Conservation (phyloP, 306 rosid species). For the Acacia acuminata region DNA sequence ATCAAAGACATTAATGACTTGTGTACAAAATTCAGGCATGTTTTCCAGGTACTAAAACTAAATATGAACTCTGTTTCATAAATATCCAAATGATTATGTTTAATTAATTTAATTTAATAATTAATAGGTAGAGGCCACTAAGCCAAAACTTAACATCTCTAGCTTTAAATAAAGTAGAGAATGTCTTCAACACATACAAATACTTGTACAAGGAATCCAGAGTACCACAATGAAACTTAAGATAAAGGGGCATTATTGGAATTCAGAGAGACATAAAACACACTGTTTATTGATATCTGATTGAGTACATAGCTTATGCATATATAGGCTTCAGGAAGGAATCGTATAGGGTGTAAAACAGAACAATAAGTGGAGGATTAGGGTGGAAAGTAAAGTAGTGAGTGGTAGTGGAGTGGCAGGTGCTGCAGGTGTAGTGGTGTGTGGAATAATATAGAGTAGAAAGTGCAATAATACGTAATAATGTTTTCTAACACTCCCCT, state of each 20-base stretch:
- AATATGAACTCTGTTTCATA: background rate
- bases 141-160: background rate
- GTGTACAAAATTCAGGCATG: background rate
- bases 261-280: too few species aligned
- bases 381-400: too few species aligned
- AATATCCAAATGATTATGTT: background rate
- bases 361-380: too few species aligned
- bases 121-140: background rate
- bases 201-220: background rate
- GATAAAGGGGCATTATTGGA: background rate
- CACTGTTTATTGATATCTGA: too few species aligned
- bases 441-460: too few species aligned
- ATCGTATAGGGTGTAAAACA: too few species aligned
- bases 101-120: background rate
- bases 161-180: background rate
- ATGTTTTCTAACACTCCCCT: too few species aligned
- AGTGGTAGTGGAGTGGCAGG: too few species aligned
- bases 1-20: background rate
- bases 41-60: background rate
- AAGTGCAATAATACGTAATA: too few species aligned
- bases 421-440: too few species aligned
- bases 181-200: background rate
- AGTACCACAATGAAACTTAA: background rate
- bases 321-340: too few species aligned
- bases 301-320: too few species aligned